A percentile compares a stretch with the other conserved stretches of the same genome.
Evolutionary conservation across 176 grass and related monocot species (phyloP).

Genomic region (Zoysia japonica): DNA sequence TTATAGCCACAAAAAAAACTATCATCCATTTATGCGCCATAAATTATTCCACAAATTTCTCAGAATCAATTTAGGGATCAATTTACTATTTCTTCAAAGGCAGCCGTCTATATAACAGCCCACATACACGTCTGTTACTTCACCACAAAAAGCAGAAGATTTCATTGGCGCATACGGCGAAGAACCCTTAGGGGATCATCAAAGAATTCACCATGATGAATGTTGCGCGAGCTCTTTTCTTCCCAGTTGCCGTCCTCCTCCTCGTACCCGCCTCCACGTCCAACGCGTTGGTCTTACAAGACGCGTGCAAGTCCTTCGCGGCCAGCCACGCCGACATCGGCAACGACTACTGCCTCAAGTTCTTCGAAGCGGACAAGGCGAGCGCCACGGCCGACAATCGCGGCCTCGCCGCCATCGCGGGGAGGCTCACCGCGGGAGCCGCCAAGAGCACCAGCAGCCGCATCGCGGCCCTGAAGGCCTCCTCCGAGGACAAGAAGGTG

Average conservation of each 20-base stretch:
- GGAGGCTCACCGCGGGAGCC: not conserved
- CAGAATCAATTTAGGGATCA: no score
- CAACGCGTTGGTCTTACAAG: conserved; percentile 39
- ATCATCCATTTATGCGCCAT: no score
- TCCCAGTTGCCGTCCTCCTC: conserved; percentile 19
- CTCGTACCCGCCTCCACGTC: conserved; percentile 26
- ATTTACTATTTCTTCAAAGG: no score
- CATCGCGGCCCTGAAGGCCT: conserved; percentile 42
- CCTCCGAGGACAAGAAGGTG: conserved; percentile 31
- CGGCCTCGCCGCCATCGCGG: conserved; percentile 53
- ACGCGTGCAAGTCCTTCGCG: conserved; percentile 55
- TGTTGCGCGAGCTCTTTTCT: not conserved
- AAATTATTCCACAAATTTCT: no score
- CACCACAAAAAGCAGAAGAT: no score
- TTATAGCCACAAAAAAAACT: no score
- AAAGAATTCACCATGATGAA: conserved; percentile 21
- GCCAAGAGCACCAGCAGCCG: not conserved
- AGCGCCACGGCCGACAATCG: conserved; percentile 41
- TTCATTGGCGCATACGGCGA: no score
- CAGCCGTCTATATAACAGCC: no score
- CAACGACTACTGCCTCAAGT: conserved; percentile 56
- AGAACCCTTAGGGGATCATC: not conserved
- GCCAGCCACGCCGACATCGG: not conserved
- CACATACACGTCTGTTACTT: no score
- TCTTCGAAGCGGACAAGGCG: conserved; percentile 39